Evolutionary conservation across 2,329 filamentous ascomycete species (phyloP), one percentile per base, ranked within the genome.

Genomic region (Stylonectria norvegica): DNA sequence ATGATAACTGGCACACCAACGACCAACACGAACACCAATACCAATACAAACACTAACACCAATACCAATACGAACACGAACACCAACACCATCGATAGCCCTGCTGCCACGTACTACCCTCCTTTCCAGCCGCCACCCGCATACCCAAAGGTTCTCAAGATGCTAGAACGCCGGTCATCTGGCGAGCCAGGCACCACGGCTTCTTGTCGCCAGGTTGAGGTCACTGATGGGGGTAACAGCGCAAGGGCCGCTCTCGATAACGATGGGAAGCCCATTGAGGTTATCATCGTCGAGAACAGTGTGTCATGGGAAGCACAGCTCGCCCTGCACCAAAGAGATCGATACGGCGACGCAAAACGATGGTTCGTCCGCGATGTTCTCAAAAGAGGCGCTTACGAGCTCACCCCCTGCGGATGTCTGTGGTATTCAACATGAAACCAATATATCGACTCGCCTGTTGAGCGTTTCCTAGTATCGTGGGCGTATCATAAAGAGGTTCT

Each of bases 131-230:
- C 20, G 3, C 32, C 49, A 7, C 43, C 66, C 0, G 51, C 62
- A 0, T 80, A 78, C 42, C 76, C 77, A 2, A 68, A 68, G 17
- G 68, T 75, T 7, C 61, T 80, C 42, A 79, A 79, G 53, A 61
- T 81, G 29, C 64, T 75, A 36, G 78, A 81, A 56, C 70, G 73
- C 11, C 75, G 76, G 12, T 58, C 70, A 14, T 40, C 56, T 5
- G 54, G 48, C 15, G 43, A 59, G 7, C 52, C 60, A 12, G 55
- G 63, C 2, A 53, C 60, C 2, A 49, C 60, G 11, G 67, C 75
- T 0, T 66, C 53, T 20, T 80, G 76, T 43, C 66, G 66, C 4
- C 73, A 79, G 48, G 69, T 75, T 20, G 58, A 68, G 43, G 68
- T 81, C 9, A 49, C 58, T 12, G 53, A 61, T 0, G 56, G 66